Conservation (phyloP, 1,284 basidiomycete species). For the Ustilago esculenta region DNA sequence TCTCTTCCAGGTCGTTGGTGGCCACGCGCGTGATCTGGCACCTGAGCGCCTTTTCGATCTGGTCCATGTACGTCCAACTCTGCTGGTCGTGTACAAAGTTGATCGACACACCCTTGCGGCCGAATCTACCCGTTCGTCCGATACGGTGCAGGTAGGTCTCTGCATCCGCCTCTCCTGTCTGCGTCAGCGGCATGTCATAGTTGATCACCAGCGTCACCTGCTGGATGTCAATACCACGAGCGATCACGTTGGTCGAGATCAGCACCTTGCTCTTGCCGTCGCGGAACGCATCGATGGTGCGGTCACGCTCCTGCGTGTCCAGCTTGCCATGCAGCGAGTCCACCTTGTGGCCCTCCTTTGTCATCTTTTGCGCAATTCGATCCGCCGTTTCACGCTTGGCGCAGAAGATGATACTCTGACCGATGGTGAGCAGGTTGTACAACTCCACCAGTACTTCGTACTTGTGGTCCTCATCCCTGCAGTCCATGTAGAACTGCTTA, state of each 20-base stretch:
- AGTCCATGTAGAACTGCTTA: constrained; percentile 96
- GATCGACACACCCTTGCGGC: constrained; percentile 65
- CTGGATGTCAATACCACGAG: constrained; percentile 96
- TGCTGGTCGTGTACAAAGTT: constrained; percentile 66
- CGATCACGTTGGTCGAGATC: constrained; percentile 98
- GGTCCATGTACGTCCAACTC: constrained; percentile 63
- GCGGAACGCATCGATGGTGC: constrained; percentile 92
- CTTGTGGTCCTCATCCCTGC: constrained; percentile 82
- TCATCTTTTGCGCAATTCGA: constrained; percentile 89
- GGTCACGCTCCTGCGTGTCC: constrained; percentile 85
- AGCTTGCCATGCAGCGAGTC: constrained; percentile 95
- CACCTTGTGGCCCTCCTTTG: constrained; percentile 91
- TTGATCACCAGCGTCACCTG: constrained; percentile 86
- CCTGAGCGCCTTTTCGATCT: constrained; percentile 62
- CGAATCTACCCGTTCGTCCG: constrained; percentile 71
- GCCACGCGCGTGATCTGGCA: constrained; percentile 61
- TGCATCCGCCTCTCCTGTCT: constrained; percentile 77
- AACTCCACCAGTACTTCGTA: constrained; percentile 93
- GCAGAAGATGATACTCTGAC: constrained; percentile 93
- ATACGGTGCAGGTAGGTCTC: constrained; percentile 99
- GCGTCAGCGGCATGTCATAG: constrained; percentile 86
- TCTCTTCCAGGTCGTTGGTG: constrained; percentile 65
- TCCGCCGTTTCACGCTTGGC: constrained; percentile 89
- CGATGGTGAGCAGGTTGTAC: constrained; percentile 90
- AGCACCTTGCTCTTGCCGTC: constrained; percentile 96